Conservation (phyloP, 352 stramenopile genomes). For the Phytophthora sp. region DNA sequence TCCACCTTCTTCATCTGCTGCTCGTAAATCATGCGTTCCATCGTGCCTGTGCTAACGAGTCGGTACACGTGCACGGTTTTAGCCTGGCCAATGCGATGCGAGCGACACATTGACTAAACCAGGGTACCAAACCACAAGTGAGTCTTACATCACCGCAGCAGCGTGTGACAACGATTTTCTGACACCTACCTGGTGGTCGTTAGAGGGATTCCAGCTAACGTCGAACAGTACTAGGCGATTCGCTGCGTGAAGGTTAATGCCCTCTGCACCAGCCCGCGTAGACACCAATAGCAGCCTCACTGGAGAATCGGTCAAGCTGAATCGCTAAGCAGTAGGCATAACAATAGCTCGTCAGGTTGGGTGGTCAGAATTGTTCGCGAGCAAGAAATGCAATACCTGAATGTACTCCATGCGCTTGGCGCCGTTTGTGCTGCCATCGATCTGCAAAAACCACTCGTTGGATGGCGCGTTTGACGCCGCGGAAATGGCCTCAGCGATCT, state of each 20-base stretch:
- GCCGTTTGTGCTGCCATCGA: conserved; percentile 77
- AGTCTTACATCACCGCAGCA: neutral
- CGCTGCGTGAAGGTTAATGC: conserved; percentile 90
- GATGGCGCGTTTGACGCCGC: conserved; percentile 10
- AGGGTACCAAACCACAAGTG: conserved; percentile 14
- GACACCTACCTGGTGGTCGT: conserved; percentile 81
- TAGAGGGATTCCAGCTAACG: conserved; percentile 92
- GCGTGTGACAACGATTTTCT: neutral
- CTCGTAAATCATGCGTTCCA: conserved; percentile 93
- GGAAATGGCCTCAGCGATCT: neutral
- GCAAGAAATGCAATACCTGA: conserved; percentile 42
- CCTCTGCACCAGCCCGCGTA: conserved; percentile 82
- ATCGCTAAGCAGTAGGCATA: conserved; percentile 43
- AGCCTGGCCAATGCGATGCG: conserved; percentile 88
- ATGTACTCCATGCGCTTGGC: conserved; percentile 88
- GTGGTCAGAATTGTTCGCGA: neutral
- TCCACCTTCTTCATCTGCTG: conserved; percentile 91
- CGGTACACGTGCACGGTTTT: conserved; percentile 93
- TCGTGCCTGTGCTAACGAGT: conserved; percentile 92
- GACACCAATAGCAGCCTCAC: conserved; percentile 84
- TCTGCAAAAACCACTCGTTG: conserved; percentile 82
- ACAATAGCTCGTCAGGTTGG: conserved; percentile 6
- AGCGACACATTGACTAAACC: conserved; percentile 90
- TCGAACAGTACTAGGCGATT: conserved; percentile 93
- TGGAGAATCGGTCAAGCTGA: conserved; percentile 55